Conservation (phyloP, 108 stramenopile genomes). For the Cylindrotheca fusiformis region DNA sequence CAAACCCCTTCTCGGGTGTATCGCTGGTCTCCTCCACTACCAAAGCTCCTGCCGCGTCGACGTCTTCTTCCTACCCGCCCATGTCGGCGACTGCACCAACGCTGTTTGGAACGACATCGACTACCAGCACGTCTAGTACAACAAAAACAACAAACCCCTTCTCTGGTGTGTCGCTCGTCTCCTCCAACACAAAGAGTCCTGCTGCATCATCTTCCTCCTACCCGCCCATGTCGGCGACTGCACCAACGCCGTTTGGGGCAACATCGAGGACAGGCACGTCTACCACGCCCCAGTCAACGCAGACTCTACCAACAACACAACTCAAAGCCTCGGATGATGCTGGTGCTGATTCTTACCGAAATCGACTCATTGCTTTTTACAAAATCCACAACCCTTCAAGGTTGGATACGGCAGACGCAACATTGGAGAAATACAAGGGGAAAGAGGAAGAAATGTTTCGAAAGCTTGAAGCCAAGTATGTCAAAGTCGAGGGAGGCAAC, state of each 20-base stretch:
- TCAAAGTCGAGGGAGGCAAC: background rate
- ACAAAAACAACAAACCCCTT: slow-evolving; percentile 1
- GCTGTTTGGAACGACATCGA: slow-evolving; percentile 16
- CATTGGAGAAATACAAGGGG: slow-evolving; percentile 72
- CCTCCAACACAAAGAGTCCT: background rate
- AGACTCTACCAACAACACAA: background rate
- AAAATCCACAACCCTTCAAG: slow-evolving; percentile 66
- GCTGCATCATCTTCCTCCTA: slow-evolving; percentile 13
- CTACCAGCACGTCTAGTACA: slow-evolving; percentile 5
- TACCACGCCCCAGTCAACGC: background rate
- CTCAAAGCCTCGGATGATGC: background rate
- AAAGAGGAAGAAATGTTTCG: slow-evolving; percentile 51
- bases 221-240: slow-evolving; percentile 43
- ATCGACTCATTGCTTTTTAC: slow-evolving; percentile 64
- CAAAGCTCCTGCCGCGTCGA: slow-evolving; percentile 6
- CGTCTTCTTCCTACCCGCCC: slow-evolving; percentile 36
- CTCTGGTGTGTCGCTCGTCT: background rate
- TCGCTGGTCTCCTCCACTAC: background rate
- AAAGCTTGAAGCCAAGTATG: slow-evolving; percentile 65
- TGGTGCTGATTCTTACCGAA: slow-evolving; percentile 41
- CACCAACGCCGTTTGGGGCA: slow-evolving; percentile 28
- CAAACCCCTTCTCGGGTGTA: background rate
- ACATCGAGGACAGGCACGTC: background rate
- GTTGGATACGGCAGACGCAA: slow-evolving; percentile 47
- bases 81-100: slow-evolving; percentile 42